These are phyloP conservation scores for Hanseniaspora nectarophila DNA, from an alignment of 805 yeast species.

Conservation along the genomic window DNA sequence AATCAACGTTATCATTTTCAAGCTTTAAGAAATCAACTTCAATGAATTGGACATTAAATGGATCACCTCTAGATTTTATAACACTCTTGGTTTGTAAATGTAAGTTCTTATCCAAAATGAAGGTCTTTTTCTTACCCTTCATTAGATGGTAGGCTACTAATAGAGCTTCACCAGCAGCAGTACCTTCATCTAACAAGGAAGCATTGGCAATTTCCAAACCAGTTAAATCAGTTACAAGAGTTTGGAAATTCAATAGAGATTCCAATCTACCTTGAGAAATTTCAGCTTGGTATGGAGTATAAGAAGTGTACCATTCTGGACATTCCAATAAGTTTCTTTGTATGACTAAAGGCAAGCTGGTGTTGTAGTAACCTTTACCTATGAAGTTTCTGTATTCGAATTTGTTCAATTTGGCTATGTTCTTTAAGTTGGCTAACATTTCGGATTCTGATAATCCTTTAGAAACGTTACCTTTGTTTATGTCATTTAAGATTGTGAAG, in stretches of 20 bases:
- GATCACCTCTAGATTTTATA: conserved; percentile 62
- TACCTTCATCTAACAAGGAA: conserved; percentile 87
- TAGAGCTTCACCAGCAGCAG: conserved; percentile 97
- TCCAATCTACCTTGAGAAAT: conserved; percentile 94
- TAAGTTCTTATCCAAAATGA: conserved; percentile 60
- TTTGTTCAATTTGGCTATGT: conserved; percentile 64
- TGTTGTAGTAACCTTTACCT: conserved; percentile 92
- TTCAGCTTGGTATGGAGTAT: conserved; percentile 97
- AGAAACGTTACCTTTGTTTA: conserved; percentile 36
- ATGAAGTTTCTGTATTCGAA: conserved; percentile 57
- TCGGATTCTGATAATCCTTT: conserved; percentile 73
- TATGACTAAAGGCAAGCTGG: conserved; percentile 79
- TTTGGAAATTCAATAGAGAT: conserved; percentile 80
- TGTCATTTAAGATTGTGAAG: conserved; percentile 26
- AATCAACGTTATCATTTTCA: conserved; percentile 23
- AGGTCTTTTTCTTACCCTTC: conserved; percentile 56
- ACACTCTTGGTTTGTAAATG: conserved; percentile 84
- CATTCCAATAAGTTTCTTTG: conserved; percentile 84
- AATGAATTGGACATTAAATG: conserved; percentile 54
- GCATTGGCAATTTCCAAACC: conserved; percentile 94
- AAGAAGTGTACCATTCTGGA: conserved; percentile 98
- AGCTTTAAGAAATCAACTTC: conserved; percentile 39
- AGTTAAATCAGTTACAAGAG: conserved; percentile 79
- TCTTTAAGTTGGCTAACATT: conserved; percentile 55
- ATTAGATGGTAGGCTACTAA: conserved; percentile 57